Conservation (phyloP, 2,329 filamentous ascomycete genomes). For the Xylaria sp. region DNA sequence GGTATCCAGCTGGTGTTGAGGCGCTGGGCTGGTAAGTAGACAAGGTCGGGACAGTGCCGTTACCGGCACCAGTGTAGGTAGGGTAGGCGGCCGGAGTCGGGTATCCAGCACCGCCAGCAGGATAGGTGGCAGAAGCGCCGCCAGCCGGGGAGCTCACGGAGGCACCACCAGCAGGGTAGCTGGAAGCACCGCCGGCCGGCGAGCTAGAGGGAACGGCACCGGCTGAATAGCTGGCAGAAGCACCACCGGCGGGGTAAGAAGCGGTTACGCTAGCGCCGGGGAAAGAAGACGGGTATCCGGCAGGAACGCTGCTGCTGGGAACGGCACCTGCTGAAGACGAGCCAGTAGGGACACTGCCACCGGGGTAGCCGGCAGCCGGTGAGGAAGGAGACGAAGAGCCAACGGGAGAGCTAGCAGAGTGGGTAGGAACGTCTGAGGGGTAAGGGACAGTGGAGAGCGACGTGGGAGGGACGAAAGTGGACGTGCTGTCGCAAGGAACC, state of each 20-base stretch:
- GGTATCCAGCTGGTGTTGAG: slow-evolving; percentile 17
- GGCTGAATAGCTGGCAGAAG: slow-evolving; percentile 31
- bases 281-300: slow-evolving; percentile 8
- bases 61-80: slow-evolving; percentile 27
- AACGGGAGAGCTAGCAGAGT: slow-evolving; percentile 24
- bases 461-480: slow-evolving; percentile 46
- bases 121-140: slow-evolving; percentile 11
- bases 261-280: slow-evolving; percentile 15
- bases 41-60: slow-evolving; percentile 22
- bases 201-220: slow-evolving; percentile 23
- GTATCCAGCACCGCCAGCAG: slow-evolving; percentile 16
- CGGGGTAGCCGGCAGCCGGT: slow-evolving; percentile 14
- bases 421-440: slow-evolving; percentile 35
- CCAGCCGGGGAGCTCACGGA: slow-evolving; percentile 32
- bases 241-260: slow-evolving; percentile 19
- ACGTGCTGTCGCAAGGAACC: slow-evolving; percentile 43
- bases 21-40: slow-evolving; percentile 23
- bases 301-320: background rate
- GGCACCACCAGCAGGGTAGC: slow-evolving; percentile 23
- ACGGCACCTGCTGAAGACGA: background rate
- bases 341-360: slow-evolving; percentile 20
- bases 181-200: slow-evolving; percentile 20
- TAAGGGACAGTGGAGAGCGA: slow-evolving; percentile 31
- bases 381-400: slow-evolving; percentile 20
- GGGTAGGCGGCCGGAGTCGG: slow-evolving; percentile 12